Conservation (phyloP, 148 eudicot genomes). For the Diospyros kaki region DNA sequence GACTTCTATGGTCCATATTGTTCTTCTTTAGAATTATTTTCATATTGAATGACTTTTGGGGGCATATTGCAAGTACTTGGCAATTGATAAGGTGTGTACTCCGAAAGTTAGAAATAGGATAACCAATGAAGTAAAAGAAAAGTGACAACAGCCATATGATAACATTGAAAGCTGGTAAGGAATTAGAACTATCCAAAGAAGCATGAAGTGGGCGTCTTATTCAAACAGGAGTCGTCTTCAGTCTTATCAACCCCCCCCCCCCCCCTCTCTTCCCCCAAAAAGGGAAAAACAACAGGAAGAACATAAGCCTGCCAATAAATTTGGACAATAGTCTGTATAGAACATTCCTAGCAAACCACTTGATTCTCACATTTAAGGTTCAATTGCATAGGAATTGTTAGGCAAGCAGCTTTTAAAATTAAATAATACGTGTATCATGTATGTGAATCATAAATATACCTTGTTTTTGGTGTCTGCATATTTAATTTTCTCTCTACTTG, state of each 20-base stretch:
- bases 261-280: background rate
- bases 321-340: background rate
- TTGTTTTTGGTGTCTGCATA: conserved; percentile 78
- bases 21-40: background rate
- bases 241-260: background rate
- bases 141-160: background rate
- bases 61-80: background rate
- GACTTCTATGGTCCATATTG: background rate
- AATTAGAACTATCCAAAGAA: background rate
- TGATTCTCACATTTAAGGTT: conserved; percentile 3
- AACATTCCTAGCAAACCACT: background rate
- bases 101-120: background rate
- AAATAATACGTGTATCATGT: background rate
- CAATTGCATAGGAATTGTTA: background rate
- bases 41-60: background rate
- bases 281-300: background rate
- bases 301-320: background rate
- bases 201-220: background rate
- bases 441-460: conserved; percentile 32
- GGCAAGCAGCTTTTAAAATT: background rate
- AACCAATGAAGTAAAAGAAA: background rate
- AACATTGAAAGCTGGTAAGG: background rate
- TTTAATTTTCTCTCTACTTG: conserved; percentile 27
- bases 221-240: background rate
- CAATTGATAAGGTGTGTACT: background rate